Evolutionary conservation across 305 asterid genomes (phyloP).

Genomic region (Ilex paraguariensis): DNA sequence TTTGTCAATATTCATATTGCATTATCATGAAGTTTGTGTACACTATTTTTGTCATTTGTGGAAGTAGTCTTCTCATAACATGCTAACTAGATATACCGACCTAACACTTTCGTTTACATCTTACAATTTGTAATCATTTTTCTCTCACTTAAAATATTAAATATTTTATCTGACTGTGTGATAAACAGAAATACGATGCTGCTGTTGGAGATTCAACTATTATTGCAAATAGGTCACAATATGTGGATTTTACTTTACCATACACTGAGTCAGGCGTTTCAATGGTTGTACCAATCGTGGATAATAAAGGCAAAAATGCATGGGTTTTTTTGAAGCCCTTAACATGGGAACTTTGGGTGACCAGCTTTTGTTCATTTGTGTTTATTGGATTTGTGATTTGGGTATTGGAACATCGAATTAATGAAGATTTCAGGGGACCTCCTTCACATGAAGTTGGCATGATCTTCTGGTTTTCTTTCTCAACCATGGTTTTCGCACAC

Average conservation of each 20-base stretch:
- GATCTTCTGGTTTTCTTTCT: constrained; percentile 59
- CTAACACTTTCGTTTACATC: too few species aligned
- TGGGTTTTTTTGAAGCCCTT: constrained; percentile 56
- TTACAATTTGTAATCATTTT: too few species aligned
- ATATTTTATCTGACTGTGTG: not conserved
- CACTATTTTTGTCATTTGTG: too few species aligned
- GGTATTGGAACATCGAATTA: constrained; percentile 52
- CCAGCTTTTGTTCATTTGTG: constrained; percentile 42
- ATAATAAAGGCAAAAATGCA: constrained; percentile 27
- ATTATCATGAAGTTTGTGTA: too few species aligned
- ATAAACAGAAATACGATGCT: constrained; percentile 38
- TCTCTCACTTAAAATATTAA: not conserved
- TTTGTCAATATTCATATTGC: not conserved
- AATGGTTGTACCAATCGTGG: constrained; percentile 44
- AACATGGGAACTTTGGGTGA: constrained; percentile 55
- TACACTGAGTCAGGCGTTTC: constrained; percentile 49
- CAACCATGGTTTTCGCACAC: constrained; percentile 39
- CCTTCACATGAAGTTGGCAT: constrained; percentile 41
- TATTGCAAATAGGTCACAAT: not conserved
- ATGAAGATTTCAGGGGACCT: constrained; percentile 32
- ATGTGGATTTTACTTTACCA: constrained; percentile 59
- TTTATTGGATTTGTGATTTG: constrained; percentile 49
- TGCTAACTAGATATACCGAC: too few species aligned
- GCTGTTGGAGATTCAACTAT: constrained; percentile 64
- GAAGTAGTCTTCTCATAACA: not conserved